Conservation (phyloP, 2,329 filamentous ascomycete genomes). For the Stagonosporopsis cucurbitacearum region DNA sequence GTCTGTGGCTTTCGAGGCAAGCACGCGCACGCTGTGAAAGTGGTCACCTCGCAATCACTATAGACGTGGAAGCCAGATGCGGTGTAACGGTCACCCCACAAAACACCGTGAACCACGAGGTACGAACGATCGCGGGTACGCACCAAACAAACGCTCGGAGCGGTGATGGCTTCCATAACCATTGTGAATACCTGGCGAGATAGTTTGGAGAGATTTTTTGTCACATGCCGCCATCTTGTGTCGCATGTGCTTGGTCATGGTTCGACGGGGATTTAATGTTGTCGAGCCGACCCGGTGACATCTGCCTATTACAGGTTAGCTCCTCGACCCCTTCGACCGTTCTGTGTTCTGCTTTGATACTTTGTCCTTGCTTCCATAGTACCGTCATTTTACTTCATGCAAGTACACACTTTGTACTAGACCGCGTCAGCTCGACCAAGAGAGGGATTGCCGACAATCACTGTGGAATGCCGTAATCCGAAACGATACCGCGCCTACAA, state of each 20-base stretch:
- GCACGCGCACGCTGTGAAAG: slow-evolving; percentile 13
- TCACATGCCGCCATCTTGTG: slow-evolving; percentile 38
- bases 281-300: slow-evolving; percentile 42
- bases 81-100: slow-evolving; percentile 18
- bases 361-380: slow-evolving; percentile 21
- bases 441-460: slow-evolving; percentile 15
- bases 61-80: slow-evolving; percentile 3
- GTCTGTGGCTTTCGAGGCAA: slow-evolving; percentile 4
- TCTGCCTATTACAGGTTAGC: slow-evolving; percentile 34
- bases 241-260: slow-evolving; percentile 27
- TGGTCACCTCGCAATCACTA: slow-evolving; percentile 7
- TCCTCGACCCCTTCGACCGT: slow-evolving; percentile 13
- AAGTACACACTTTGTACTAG: slow-evolving; percentile 14
- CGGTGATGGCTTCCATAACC: slow-evolving; percentile 9
- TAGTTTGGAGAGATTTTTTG: slow-evolving; percentile 5
- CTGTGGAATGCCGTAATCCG: slow-evolving; percentile 17
- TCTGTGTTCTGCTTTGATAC: slow-evolving; percentile 16
- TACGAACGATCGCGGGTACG: not conserved
- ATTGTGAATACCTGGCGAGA: not conserved
- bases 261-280: slow-evolving; percentile 28
- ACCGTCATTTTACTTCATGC: slow-evolving; percentile 15
- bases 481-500: slow-evolving; percentile 9
- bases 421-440: slow-evolving; percentile 14
- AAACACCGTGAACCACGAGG: slow-evolving; percentile 22
- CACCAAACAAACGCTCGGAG: slow-evolving; percentile 6